Conservation (phyloP, 129 eudicot species). For the Flaveria bidentis region DNA sequence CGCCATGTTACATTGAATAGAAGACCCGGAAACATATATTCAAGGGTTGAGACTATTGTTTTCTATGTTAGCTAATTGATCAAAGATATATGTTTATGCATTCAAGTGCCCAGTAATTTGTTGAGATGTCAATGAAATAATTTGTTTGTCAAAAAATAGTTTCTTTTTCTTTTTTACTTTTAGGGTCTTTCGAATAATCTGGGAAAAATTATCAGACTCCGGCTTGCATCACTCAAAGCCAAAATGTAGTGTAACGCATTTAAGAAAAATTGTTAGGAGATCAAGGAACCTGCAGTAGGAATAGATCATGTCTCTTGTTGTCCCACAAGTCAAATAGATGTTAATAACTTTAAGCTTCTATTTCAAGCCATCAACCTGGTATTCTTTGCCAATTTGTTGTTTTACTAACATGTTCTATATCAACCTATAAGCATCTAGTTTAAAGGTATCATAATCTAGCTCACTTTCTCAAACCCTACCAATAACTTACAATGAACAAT, state of each 20-base stretch:
- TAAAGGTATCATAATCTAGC: not conserved
- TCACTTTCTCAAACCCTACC: too few species aligned
- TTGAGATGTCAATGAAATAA: not conserved
- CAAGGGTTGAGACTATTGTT: too few species aligned
- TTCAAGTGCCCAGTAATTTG: not conserved
- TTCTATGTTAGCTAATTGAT: too few species aligned
- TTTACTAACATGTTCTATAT: too few species aligned
- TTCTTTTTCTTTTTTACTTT: not conserved
- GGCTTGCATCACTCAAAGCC: not conserved
- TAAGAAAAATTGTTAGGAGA: not conserved
- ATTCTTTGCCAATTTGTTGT: not conserved
- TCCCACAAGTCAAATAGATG: not conserved
- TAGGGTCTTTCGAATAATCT: not conserved
- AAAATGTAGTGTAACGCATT: not conserved
- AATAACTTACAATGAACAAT: too few species aligned
- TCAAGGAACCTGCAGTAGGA: not conserved
- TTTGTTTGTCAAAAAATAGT: not conserved
- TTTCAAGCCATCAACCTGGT: not conserved
- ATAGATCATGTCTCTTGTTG: not conserved
- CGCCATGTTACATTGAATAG: not conserved
- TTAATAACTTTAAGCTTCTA: not conserved
- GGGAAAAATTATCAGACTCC: not conserved
- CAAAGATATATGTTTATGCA: not conserved
- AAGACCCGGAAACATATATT: too few species aligned
- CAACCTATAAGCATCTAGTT: not conserved